Evolutionary conservation across 1,139 yeast genomes (phyloP).

Genomic region (Kurtzmaniella quercitrusa): DNA sequence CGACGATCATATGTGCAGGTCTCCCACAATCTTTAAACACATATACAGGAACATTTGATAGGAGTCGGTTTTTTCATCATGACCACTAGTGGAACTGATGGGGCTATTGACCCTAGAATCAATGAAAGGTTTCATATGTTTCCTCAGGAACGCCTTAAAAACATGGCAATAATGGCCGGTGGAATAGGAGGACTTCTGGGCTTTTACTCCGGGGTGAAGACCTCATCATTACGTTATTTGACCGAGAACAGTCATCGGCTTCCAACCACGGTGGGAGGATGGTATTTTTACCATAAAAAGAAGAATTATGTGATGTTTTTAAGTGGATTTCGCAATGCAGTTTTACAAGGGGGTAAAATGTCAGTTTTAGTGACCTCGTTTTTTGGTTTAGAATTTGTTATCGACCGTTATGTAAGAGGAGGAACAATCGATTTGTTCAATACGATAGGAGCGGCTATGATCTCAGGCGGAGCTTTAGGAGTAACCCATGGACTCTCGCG

Average conservation of each 20-base stretch:
- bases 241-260: constrained; percentile 82
- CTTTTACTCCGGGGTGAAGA: constrained; percentile 55
- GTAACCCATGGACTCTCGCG: constrained; percentile 38
- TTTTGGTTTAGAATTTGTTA: constrained; percentile 57
- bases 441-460: constrained; percentile 53
- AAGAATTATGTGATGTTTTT: constrained; percentile 73
- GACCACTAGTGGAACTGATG: neutral
- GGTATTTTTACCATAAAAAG: constrained; percentile 87
- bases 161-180: constrained; percentile 37
- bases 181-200: constrained; percentile 62
- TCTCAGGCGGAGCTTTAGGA: constrained; percentile 53
- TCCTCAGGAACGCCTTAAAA: constrained; percentile 34
- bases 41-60: too few relatives aligned
- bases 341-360: constrained; percentile 41
- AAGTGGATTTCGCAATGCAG: constrained; percentile 46
- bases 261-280: constrained; percentile 76
- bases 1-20: too few relatives aligned
- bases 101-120: constrained; percentile 12
- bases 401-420: constrained; percentile 47
- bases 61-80: too few relatives aligned
- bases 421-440: constrained; percentile 57
- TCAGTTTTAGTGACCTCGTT: constrained; percentile 46
- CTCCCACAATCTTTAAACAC: too few relatives aligned
- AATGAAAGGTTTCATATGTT: constrained; percentile 40
- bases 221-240: constrained; percentile 56